Evolutionary conservation across 2,329 filamentous ascomycete genomes (phyloP).

Genomic region (Exophiala sp.): DNA sequence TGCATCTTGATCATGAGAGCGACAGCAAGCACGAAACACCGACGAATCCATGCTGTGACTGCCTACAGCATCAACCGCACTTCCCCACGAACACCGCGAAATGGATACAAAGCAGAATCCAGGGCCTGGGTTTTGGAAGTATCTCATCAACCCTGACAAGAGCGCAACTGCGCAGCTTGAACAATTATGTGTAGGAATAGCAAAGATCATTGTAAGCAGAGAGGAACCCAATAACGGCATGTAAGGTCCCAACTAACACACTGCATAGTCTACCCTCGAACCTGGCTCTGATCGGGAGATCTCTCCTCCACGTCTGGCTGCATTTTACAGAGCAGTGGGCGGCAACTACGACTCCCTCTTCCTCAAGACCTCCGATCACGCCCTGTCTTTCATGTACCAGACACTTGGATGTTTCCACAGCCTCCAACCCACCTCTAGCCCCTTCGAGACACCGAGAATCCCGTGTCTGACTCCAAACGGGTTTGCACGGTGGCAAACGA

Average conservation of each 20-base stretch:
- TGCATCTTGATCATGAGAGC: constrained; percentile 18
- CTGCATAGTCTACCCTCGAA: constrained; percentile 24
- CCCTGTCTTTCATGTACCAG: constrained; percentile 88
- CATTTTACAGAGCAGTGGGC: constrained; percentile 69
- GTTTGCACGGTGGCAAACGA: constrained; percentile 89
- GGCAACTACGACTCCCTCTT: constrained; percentile 77
- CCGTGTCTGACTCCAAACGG: constrained; percentile 77
- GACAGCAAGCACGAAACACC: neutral
- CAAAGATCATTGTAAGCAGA: constrained; percentile 66
- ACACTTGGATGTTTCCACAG: constrained; percentile 85
- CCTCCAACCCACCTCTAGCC: constrained; percentile 63
- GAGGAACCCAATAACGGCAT: constrained; percentile 34
- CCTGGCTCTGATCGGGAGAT: constrained; percentile 34
- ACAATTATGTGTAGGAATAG: constrained; percentile 63
- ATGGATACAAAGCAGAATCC: constrained; percentile 19
- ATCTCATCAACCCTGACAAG: constrained; percentile 64
- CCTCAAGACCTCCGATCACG: constrained; percentile 62
- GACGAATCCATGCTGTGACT: constrained; percentile 10
- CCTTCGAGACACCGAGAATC: constrained; percentile 68
- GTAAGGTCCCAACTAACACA: constrained; percentile 9
- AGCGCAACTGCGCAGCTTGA: constrained; percentile 61
- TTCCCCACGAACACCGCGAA: neutral
- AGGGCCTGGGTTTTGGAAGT: constrained; percentile 23
- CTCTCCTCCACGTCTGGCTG: constrained; percentile 64
- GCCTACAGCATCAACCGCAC: constrained; percentile 2